A percentile compares a stretch with the other conserved stretches of the same genome.
Evolutionary conservation across 768 basidiomycete genomes (phyloP).

Genomic region (Lenzites betulinus): DNA sequence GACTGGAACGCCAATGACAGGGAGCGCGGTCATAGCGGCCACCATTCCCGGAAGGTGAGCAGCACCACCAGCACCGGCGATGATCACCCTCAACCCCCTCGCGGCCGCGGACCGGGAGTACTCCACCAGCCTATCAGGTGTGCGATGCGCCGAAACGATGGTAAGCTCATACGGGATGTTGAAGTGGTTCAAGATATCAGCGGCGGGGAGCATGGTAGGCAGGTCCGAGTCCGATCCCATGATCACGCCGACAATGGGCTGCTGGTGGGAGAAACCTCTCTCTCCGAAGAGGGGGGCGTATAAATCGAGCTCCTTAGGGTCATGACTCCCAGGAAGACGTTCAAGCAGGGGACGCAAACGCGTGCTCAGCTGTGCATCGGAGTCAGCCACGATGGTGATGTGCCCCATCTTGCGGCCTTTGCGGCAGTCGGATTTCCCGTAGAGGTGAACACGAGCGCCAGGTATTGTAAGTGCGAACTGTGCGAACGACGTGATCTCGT

Average conservation of each 20-base stretch:
- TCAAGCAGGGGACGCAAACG: conserved; percentile 76
- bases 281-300: conserved; percentile 51
- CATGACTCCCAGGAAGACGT: conserved; percentile 51
- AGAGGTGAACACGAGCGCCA: conserved; percentile 85
- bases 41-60: conserved; percentile 99
- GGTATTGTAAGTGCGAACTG: conserved; percentile 65
- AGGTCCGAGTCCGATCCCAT: conserved; percentile 99
- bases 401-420: conserved; percentile 98
- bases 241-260: conserved; percentile 88
- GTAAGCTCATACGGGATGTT: conserved; percentile 88
- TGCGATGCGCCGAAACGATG: conserved; percentile 96
- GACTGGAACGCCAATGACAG: conserved; percentile 96
- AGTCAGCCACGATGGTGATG: conserved; percentile 83
- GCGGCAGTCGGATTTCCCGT: conserved; percentile 90
- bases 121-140: conserved; percentile 80
- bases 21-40: conserved; percentile 88
- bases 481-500: conserved; percentile 56
- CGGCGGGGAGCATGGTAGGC: conserved; percentile 89
- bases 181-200: conserved; percentile 83
- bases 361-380: conserved; percentile 69
- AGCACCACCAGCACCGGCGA: conserved; percentile 98
- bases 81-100: conserved; percentile 71
- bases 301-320: conserved; percentile 46
- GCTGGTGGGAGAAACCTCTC: conserved; percentile 57
- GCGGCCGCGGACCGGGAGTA: conserved; percentile 77